Evolutionary conservation across 495 filamentous ascomycete species (phyloP).

Genomic region (Trichoderma virens): DNA sequence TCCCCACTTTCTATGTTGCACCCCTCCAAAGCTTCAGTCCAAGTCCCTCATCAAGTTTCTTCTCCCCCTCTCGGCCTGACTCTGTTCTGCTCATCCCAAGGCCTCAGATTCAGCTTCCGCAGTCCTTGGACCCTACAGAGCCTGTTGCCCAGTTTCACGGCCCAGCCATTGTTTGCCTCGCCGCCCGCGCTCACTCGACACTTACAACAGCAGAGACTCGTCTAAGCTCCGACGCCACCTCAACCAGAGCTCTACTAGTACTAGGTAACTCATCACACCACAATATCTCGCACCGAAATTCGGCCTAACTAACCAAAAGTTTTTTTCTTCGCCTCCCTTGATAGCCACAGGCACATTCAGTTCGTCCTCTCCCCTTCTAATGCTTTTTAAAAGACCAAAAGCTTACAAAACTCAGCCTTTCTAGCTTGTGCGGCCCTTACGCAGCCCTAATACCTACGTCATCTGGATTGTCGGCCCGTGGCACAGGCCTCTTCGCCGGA

Average conservation of each 20-base stretch:
- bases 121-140: not conserved
- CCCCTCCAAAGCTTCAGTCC: conserved; percentile 9
- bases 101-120: not conserved
- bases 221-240: not conserved
- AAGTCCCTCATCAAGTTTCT: conserved; percentile 9
- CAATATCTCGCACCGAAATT: conserved; percentile 3
- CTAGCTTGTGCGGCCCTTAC: not conserved
- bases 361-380: not conserved
- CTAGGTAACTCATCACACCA: not conserved
- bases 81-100: not conserved
- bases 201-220: not conserved
- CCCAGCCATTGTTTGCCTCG: conserved; percentile 7
- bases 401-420: not conserved
- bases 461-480: not conserved
- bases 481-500: not conserved
- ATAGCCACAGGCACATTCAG: not conserved
- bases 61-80: conserved; percentile 6
- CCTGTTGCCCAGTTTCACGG: not conserved
- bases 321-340: not conserved
- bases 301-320: not conserved
- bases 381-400: not conserved
- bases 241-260: not conserved
- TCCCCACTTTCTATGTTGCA: conserved; percentile 5
- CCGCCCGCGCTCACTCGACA: not conserved
- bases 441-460: conserved; percentile 6